Conservation (phyloP, 306 rosid genomes). For the Malus domestica region DNA sequence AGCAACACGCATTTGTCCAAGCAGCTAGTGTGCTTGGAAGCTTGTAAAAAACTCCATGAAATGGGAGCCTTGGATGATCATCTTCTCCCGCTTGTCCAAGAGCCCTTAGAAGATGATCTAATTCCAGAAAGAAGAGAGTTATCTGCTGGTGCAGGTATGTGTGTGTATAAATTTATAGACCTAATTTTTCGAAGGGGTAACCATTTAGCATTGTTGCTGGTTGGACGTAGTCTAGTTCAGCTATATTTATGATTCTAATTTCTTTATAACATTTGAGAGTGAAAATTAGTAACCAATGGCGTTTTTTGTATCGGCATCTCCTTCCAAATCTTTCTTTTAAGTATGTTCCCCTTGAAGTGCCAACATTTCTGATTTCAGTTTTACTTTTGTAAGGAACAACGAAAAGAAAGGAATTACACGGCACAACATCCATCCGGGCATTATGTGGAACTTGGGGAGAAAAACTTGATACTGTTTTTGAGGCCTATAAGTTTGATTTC, state of each 20-base stretch:
- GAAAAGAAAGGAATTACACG: constrained; percentile 84
- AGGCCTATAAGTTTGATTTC: constrained; percentile 75
- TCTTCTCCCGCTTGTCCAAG: constrained; percentile 58
- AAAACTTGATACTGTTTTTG: constrained; percentile 35
- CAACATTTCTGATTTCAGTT: background rate
- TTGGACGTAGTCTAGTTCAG: no score
- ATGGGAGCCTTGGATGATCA: constrained; percentile 71
- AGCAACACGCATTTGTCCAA: constrained; percentile 49
- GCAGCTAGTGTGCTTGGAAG: constrained; percentile 82
- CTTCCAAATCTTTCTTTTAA: no score
- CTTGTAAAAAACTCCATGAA: constrained; percentile 80
- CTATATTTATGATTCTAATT: no score
- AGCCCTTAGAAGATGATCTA: constrained; percentile 31
- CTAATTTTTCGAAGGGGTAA: background rate
- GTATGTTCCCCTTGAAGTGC: no score
- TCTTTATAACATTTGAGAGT: no score
- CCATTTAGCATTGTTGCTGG: no score
- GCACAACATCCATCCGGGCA: constrained; percentile 44
- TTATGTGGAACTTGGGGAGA: constrained; percentile 66
- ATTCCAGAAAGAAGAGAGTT: constrained; percentile 38
- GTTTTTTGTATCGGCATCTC: no score
- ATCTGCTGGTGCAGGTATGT: constrained; percentile 61
- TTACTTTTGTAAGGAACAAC: constrained; percentile 54
- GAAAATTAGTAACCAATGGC: no score
- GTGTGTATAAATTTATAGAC: background rate